Base-by-base conservation (phyloP, 495 filamentous ascomycete genomes). In the Chaetomium fimeti region DNA sequence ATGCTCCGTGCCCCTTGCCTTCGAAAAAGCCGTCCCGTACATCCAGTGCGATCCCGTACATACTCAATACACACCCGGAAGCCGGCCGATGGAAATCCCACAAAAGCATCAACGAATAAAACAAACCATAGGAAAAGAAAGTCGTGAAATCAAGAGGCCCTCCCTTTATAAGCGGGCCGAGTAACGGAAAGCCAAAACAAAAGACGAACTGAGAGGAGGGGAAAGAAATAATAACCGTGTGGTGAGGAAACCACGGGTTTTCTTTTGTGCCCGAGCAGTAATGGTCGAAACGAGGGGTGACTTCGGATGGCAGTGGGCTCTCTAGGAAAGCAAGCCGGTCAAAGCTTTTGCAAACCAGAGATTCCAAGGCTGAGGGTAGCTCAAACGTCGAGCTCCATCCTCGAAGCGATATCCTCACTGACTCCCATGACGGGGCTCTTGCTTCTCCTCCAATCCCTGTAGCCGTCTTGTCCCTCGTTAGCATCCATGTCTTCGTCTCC, bases 381-480 rank as follows among this genome's bases (percentile, higher is more conserved):
- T 66, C 62, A 75, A 18, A 75, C 67, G 65, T 79, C 82, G 66
- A 84, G 78, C 67, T 91, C 89, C 87, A 91, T 91, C 13, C 81
- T 81, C 28, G 85, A 83, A 45, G 84, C 88, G 57, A 91, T 87
- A 59, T 91, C 89, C 74, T 91, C 88, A 67, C 88, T 91, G 67
- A 91, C 81, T 5, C 87, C 88, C 28, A 87, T 81, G 8, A 89
- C 81, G 40, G 80, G 83, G 29, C 81, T 82, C 66, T 80, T 82
- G 42, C 71, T 71, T 27, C 74, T 64, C 60, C 45, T 4, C 27
- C 43, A 22, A 12, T 27, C 7, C 28, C 28, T 36, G 27, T 82
- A n/a, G 2, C 22, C 25, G 5, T 42, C 45, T 1, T 54, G 32
- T 3, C 55, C 56, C 22, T 52, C 62, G 13, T 52, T 45, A n/a